Base-by-base conservation (phyloP, 805 yeast genomes). In the Yamadazyma sp. region DNA sequence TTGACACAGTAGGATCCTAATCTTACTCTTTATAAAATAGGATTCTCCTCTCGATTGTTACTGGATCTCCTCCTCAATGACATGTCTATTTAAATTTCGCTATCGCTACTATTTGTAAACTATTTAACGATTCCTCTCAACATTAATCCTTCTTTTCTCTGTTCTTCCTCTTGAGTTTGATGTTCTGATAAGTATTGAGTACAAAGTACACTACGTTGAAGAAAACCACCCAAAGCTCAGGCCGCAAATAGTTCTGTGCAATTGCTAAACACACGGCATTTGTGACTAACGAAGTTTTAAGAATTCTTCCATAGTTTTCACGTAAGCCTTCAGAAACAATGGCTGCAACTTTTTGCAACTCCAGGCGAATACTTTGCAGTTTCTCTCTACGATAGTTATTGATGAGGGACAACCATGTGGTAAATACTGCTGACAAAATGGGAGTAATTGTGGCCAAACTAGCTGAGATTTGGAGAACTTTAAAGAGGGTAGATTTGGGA, bases 221-320 rank as follows among this genome's bases (percentile, higher is more conserved):
- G 53, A 79, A 80, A 3, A 77, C 77, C 8, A 77, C 80, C 88
- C 88, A 81, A 20, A 73, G 59, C 48, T 79, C 77, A 1, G 82
- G 81, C 6, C 69, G 63, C 9, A 81, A 47, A 44, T 67, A 77
- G 35, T 64, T 73, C 52, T 81, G 88, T 4, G 85, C 84, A 20
- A 78, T 41, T 1, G 71, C 48, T 50, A 79, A 57, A 4, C 79
- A 71, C 3, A 73, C 49, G 9, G 77, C 71, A 24, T 78, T 72
- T 3, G 82, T 71, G n/a, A 71, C 46, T 61, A 78, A 69, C 1
- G 84, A 75, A 1, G 78, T 63, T 44, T 70, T 72, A 41, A 77
- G 60, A 6, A 78, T 75, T 1, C 67, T 49, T 32, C 64, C 45
- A 39, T 73, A 71, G 28, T 74, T 75, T n/a, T 52, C 60, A 33